Base-by-base conservation (phyloP, 2,329 filamentous ascomycete genomes). In the Tothia fuscella region DNA sequence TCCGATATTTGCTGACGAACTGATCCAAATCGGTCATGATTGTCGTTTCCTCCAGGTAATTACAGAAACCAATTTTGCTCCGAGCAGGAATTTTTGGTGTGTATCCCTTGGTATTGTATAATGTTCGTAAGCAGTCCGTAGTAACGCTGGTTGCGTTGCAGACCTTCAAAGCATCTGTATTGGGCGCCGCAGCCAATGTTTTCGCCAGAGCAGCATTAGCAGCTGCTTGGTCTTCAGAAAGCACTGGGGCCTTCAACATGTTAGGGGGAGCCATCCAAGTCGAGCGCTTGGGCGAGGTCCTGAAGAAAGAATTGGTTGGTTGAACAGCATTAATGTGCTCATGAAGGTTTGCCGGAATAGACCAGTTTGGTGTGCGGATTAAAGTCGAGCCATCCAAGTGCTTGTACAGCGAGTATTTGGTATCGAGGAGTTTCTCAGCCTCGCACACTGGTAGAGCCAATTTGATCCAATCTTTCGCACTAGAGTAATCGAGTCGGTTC, bases 281-380 rank as follows among this genome's bases (percentile, higher is more conserved):
- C 22, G 29, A 22, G 6, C 25, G 24, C 14, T 26, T 10, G 6
- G 33, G 29, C 3, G 39, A 14, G 20, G 29, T 19, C 19, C 28
- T 16, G 19, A 33, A 26, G 45, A 81, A 82, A 30, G 71, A 65
- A 4, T 73, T 81, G 0, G 77, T 81, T 1, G 78, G 78, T 54
- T 80, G 74, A 37, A 82, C 73, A 51, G 80, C 66, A 43, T 74
- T 70, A 43, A 82, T 66, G 49, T 75, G 65, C 34, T 62, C 51
- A 41, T 67, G 64, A 5, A 82, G 56, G 0, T 66, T 56, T 38
- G 63, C 62, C 0, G 78, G 80, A 1, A 82, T 66, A 0, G 74
- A 80, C 57, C 82, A 83, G 35, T 67, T 61, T 12, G 72, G 57
- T 6, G 71, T 68, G 29, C 78, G 68, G 31, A 80, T 64, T 9